phyloP scores from a whole-genome alignment of 805 yeast species.

The Tetrapisispora taiwanensis region DNA sequence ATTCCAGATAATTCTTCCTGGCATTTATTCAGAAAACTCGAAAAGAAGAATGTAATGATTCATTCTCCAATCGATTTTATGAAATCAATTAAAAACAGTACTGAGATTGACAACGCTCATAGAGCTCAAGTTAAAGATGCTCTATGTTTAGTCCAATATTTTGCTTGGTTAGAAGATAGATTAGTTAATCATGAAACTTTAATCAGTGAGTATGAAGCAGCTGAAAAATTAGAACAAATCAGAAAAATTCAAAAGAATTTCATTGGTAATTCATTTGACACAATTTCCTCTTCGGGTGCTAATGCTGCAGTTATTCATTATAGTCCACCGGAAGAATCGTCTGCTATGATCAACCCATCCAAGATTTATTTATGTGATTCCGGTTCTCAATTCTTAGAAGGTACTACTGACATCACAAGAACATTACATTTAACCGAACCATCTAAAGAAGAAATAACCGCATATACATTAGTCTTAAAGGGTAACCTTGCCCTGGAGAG shows the following conservation, averaged over 20 bases:
- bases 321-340: conserved; percentile 51
- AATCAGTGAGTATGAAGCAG: conserved; percentile 58
- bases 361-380: conserved; percentile 74
- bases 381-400: conserved; percentile 87
- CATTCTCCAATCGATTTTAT: conserved; percentile 54
- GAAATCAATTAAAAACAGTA: conserved; percentile 66
- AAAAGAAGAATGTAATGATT: conserved; percentile 26
- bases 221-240: conserved; percentile 45
- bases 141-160: conserved; percentile 57
- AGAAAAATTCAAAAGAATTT: conserved; percentile 46
- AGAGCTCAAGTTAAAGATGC: conserved; percentile 80
- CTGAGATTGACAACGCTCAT: conserved; percentile 63
- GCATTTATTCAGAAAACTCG: conserved; percentile 49
- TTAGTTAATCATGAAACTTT: conserved; percentile 33
- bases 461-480: conserved; percentile 78
- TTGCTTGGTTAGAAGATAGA: conserved; percentile 73
- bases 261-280: conserved; percentile 62
- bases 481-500: conserved; percentile 84
- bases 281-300: conserved; percentile 67
- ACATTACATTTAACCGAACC: conserved; percentile 63
- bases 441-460: conserved; percentile 30
- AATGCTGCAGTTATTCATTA: conserved; percentile 72
- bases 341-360: conserved; percentile 51
- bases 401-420: conserved; percentile 94
- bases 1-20: conserved; percentile 55